Conservation (phyloP, 306 rosid species). For the Sicyos baderoa region DNA sequence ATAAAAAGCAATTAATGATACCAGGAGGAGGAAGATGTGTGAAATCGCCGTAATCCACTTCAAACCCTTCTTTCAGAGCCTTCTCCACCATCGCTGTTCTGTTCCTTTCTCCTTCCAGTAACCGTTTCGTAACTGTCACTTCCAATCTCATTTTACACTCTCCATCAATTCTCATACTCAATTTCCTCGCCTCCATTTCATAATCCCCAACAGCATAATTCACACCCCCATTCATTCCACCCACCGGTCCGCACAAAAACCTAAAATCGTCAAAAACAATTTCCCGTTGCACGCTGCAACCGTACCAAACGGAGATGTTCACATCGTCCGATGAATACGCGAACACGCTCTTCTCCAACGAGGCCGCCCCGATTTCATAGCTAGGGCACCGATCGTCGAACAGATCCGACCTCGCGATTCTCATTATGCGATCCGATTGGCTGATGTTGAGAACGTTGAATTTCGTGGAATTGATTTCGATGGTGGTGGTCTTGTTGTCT, state of each 20-base stretch:
- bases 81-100: not conserved
- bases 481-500: not conserved
- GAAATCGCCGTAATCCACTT: not conserved
- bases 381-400: not conserved
- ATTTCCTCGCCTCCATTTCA: not conserved
- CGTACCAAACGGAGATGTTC: slow-evolving; percentile 23
- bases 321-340: not conserved
- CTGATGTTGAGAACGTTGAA: not conserved
- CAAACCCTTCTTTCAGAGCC: not conserved
- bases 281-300: not conserved
- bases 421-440: not conserved
- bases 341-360: not conserved
- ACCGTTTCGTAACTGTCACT: not conserved
- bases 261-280: fast-evolving
- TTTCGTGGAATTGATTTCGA: not conserved
- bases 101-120: not conserved
- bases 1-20: too few relatives aligned
- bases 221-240: not conserved
- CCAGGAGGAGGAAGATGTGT: too few relatives aligned
- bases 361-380: not conserved
- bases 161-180: fast-evolving
- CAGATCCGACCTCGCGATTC: slow-evolving; percentile 15
- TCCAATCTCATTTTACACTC: not conserved
- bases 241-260: not conserved
- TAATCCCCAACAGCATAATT: not conserved